Evolutionary conservation across 225 moss, liverwort and hornwort genomes (phyloP).

Genomic region (Polytrichum formosum): DNA sequence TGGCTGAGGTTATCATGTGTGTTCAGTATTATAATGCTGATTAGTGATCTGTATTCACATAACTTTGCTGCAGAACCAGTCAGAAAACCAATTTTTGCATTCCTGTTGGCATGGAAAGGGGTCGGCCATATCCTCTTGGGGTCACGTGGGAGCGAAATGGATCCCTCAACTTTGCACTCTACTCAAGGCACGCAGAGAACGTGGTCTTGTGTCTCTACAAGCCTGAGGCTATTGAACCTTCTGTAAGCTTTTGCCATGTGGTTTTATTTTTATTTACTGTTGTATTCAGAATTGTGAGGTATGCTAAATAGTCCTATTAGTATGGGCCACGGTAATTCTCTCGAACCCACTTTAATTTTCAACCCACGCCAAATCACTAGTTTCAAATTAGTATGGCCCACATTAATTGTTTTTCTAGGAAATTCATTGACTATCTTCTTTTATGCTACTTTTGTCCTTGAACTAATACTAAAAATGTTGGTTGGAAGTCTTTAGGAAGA

Average conservation of each 20-base stretch:
- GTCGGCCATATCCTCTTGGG: constrained; percentile 81
- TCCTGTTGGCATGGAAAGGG: constrained; percentile 78
- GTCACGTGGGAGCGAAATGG: constrained; percentile 52
- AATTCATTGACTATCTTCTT: too few species aligned
- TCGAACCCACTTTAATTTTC: too few species aligned
- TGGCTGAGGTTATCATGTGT: too few species aligned
- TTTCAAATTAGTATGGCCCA: too few species aligned
- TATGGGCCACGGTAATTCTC: too few species aligned
- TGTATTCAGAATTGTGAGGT: neutral
- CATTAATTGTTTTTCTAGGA: too few species aligned
- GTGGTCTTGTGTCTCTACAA: constrained; percentile 78
- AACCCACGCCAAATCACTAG: too few species aligned
- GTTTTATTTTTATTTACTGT: neutral
- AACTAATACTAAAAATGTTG: too few species aligned
- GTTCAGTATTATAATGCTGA: neutral
- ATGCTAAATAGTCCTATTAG: too few species aligned
- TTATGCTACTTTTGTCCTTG: too few species aligned
- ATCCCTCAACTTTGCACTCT: constrained; percentile 75
- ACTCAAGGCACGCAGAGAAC: constrained; percentile 65
- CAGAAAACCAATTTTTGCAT: constrained; percentile 76
- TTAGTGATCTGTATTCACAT: constrained; percentile 4
- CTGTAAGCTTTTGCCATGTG: constrained; percentile 34
- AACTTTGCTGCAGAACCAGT: constrained; percentile 46
- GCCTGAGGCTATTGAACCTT: constrained; percentile 63
- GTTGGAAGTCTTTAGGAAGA: too few species aligned